Evolutionary conservation across 2,329 filamentous ascomycete genomes (phyloP).

Genomic region (Colletotrichum noveboracense): DNA sequence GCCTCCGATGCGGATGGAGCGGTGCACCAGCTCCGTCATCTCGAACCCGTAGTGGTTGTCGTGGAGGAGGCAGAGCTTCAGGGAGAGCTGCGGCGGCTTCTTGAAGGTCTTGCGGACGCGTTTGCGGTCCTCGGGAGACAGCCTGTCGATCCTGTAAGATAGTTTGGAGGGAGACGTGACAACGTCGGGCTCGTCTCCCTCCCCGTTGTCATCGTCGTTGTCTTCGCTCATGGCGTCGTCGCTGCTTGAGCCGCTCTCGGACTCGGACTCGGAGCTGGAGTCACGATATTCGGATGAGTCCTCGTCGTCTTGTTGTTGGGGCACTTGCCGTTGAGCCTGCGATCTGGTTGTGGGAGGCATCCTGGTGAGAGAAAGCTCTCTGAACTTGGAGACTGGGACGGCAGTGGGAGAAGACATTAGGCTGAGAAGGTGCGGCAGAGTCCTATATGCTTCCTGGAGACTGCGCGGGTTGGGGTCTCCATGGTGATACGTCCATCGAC

Average conservation of each 20-base stretch:
- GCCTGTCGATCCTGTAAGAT: constrained; percentile 44
- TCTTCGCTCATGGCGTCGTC: constrained; percentile 27
- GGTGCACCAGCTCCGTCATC: constrained; percentile 58
- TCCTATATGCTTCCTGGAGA: constrained; percentile 10
- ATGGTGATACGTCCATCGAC: constrained; percentile 2
- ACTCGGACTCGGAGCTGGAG: constrained; percentile 31
- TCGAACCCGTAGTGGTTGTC: constrained; percentile 59
- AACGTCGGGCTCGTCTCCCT: constrained; percentile 28
- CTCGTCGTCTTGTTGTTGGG: constrained; percentile 8
- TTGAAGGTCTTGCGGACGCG: constrained; percentile 50
- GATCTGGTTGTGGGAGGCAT: constrained; percentile 41
- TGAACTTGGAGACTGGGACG: constrained; percentile 38
- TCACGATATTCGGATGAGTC: constrained; percentile 23
- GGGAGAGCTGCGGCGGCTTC: constrained; percentile 52
- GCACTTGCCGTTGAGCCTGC: constrained; percentile 31
- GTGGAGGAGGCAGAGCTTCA: constrained; percentile 55
- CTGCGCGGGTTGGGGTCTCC: not conserved
- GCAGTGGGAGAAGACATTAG: constrained; percentile 31
- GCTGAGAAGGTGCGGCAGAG: not conserved
- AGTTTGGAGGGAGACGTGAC: constrained; percentile 45
- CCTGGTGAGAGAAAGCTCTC: constrained; percentile 45
- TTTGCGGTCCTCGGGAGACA: constrained; percentile 40
- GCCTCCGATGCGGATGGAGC: constrained; percentile 54
- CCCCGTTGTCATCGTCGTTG: constrained; percentile 27
- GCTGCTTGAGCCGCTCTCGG: constrained; percentile 25